Conservation (phyloP, 805 yeast genomes). For the Lachancea cidri region DNA sequence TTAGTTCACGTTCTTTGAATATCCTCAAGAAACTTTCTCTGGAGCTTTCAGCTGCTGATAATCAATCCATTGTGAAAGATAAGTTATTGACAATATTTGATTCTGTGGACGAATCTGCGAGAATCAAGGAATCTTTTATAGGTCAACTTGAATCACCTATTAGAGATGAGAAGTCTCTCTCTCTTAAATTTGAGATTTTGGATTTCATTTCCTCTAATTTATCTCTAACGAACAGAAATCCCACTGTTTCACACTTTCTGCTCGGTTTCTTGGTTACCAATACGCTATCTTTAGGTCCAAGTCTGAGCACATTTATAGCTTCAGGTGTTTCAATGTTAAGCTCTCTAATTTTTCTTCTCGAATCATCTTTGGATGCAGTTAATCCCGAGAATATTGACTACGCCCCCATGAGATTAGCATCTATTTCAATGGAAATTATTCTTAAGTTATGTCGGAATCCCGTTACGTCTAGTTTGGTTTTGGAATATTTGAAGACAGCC, state of each 20-base stretch:
- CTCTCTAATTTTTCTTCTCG: constrained; percentile 47
- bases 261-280: constrained; percentile 63
- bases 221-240: constrained; percentile 35
- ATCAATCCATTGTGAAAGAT: constrained; percentile 43
- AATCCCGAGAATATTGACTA: constrained; percentile 40
- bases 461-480: constrained; percentile 45
- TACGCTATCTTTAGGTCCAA: constrained; percentile 46
- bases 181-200: constrained; percentile 53
- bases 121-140: constrained; percentile 69
- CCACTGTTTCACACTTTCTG: constrained; percentile 65
- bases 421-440: constrained; percentile 55
- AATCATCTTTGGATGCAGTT: constrained; percentile 41
- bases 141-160: constrained; percentile 54
- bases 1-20: constrained; percentile 51
- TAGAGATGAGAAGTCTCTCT: constrained; percentile 36
- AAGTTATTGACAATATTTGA: constrained; percentile 66
- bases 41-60: constrained; percentile 25
- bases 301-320: constrained; percentile 45
- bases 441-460: constrained; percentile 56
- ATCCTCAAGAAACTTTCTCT: constrained; percentile 48
- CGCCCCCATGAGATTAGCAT: constrained; percentile 53
- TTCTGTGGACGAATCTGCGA: constrained; percentile 70
- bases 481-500: constrained; percentile 48
- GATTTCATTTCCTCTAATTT: constrained; percentile 52
- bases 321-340: constrained; percentile 53